These are phyloP conservation scores for Bathelium albidoporum DNA, from an alignment of 495 filamentous ascomycete species.

Conservation along the genomic window DNA sequence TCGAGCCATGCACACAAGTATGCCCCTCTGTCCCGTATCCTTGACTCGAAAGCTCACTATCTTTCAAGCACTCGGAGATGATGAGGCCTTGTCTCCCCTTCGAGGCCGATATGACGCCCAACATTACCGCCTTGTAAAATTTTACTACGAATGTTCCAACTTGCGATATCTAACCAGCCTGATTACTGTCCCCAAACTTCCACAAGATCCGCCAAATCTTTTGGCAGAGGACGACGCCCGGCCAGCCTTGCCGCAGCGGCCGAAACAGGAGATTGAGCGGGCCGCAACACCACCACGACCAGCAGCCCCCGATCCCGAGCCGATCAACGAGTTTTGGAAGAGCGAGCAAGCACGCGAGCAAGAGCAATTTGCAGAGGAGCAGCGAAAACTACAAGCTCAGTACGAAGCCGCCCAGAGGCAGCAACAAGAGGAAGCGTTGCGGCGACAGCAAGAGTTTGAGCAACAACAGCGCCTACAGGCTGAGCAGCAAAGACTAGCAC, in stretches of 20 bases:
- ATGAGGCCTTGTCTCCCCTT: slow-evolving; percentile 86
- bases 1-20: slow-evolving; percentile 89
- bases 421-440: slow-evolving; percentile 68
- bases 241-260: slow-evolving; percentile 73
- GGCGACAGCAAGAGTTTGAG: slow-evolving; percentile 86
- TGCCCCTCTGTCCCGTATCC: slow-evolving; percentile 17
- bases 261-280: slow-evolving; percentile 55
- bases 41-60: slow-evolving; percentile 11
- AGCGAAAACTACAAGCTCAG: slow-evolving; percentile 73
- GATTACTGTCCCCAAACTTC: slow-evolving; percentile 91
- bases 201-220: slow-evolving; percentile 81
- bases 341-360: slow-evolving; percentile 83
- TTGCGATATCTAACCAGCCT: slow-evolving; percentile 90
- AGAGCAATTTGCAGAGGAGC: slow-evolving; percentile 87
- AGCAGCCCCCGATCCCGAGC: slow-evolving; percentile 63
- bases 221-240: slow-evolving; percentile 53
- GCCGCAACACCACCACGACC: slow-evolving; percentile 57
- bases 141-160: slow-evolving; percentile 98
- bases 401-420: slow-evolving; percentile 64
- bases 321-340: slow-evolving; percentile 97
- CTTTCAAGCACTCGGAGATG: slow-evolving; percentile 69
- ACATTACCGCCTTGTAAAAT: slow-evolving; percentile 89
- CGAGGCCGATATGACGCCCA: slow-evolving; percentile 84
- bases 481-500: slow-evolving; percentile 82
- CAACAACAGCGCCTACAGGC: slow-evolving; percentile 82